Evolutionary conservation across 768 basidiomycete genomes (phyloP).

Genomic region (Candolleomyces aberdarensis): DNA sequence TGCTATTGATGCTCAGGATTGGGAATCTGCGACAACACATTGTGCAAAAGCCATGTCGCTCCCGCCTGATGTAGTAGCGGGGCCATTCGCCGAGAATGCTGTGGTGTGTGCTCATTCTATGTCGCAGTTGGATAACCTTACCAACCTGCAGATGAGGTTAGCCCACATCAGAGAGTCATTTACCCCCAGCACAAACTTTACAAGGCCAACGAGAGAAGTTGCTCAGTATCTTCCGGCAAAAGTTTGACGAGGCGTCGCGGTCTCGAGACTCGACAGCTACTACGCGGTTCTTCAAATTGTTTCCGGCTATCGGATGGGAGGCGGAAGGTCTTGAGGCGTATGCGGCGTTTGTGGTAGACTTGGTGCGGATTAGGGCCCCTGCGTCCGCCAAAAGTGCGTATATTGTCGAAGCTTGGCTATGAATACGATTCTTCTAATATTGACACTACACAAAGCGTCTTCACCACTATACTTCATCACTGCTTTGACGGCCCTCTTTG

Average conservation of each 20-base stretch:
- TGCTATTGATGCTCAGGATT: constrained; percentile 84
- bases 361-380: constrained; percentile 77
- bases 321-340: constrained; percentile 88
- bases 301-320: constrained; percentile 95
- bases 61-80: constrained; percentile 72
- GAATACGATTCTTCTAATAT: neutral
- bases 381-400: constrained; percentile 75
- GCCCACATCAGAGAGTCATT: constrained; percentile 88
- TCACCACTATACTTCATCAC: constrained; percentile 92
- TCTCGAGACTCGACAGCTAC: constrained; percentile 82
- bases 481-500: constrained; percentile 86
- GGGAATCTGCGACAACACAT: constrained; percentile 92
- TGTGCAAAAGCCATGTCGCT: constrained; percentile 90
- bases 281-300: constrained; percentile 94
- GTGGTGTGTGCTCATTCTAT: constrained; percentile 55
- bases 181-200: constrained; percentile 83
- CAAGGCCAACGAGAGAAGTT: constrained; percentile 71
- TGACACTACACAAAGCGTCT: constrained; percentile 54
- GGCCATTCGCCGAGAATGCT: constrained; percentile 80
- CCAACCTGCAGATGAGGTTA: constrained; percentile 25
- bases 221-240: constrained; percentile 69
- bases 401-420: neutral
- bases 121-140: neutral
- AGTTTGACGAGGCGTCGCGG: constrained; percentile 80
- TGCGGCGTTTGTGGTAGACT: constrained; percentile 87